These are phyloP conservation scores for Cydonia oblonga DNA, from an alignment of 331 rosid species.

Conservation along the genomic window DNA sequence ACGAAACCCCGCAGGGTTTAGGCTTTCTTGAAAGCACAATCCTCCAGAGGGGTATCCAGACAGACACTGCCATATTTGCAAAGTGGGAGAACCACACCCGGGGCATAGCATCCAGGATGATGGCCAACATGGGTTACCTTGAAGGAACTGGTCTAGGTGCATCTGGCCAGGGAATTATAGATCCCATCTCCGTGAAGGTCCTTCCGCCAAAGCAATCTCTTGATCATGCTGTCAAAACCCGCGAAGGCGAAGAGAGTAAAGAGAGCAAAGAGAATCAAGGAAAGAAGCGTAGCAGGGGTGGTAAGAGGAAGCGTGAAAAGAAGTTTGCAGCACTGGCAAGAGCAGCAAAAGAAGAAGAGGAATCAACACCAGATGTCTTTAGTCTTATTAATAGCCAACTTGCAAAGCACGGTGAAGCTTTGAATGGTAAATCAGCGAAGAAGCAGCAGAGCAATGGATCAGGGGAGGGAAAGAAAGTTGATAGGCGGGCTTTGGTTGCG, in stretches of 20 bases:
- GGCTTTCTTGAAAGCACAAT: conserved; percentile 73
- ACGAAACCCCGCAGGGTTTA: conserved; percentile 49
- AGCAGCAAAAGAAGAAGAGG: conserved; percentile 55
- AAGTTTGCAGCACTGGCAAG: conserved; percentile 56
- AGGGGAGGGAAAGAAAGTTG: conserved; percentile 42
- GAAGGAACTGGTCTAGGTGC: conserved; percentile 88
- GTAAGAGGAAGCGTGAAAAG: conserved; percentile 82
- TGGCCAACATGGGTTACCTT: conserved; percentile 91
- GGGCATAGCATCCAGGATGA: conserved; percentile 95
- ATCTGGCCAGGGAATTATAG: conserved; percentile 81
- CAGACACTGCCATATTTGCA: conserved; percentile 78
- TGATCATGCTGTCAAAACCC: conserved; percentile 61
- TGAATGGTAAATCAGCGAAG: conserved; percentile 37
- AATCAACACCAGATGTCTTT: conserved; percentile 55
- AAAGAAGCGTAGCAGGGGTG: conserved; percentile 87
- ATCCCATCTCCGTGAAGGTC: conserved; percentile 67
- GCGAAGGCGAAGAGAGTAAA: conserved; percentile 26
- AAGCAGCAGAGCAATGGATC: conserved; percentile 46
- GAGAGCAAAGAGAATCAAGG: conserved; percentile 23
- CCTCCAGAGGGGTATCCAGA: conserved; percentile 67
- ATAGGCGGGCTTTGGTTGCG: conserved; percentile 42
- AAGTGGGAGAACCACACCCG: conserved; percentile 97
- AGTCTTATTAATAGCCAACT: conserved; percentile 69
- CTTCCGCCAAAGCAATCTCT: conserved; percentile 89
- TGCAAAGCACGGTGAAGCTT: conserved; percentile 48